Base-by-base conservation (phyloP, 495 filamentous ascomycete species). In the Podospora appendiculata region DNA sequence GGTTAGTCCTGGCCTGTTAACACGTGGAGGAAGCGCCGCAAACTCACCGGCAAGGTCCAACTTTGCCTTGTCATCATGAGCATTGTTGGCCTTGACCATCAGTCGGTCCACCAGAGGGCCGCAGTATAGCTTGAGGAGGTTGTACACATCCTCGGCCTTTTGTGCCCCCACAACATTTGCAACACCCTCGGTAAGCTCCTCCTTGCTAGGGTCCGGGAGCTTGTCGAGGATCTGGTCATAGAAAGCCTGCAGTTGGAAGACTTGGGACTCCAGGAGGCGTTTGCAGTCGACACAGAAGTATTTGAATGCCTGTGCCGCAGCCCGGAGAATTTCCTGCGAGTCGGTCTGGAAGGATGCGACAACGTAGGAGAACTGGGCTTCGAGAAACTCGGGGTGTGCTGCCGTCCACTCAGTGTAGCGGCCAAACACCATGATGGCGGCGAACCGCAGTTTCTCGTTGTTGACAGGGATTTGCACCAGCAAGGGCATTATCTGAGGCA, bases 381-480 rank as follows among this genome's bases (percentile, higher is more conserved):
- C 84, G 12, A 99, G 75, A 45, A 89, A 93, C 43, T 96, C 88
- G 9, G 92, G 89, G 60, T 99, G 93, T 41, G 89, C 80, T 13
- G 94, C 80, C 1, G 93, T 99, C 93, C 93, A 99, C 64, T 96
- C 93, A 0, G 94, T 97, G 65, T 99, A 99, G 41, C 93, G 80
- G 33, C 89, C 94, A 32, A 99, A 79, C 11, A 90, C 89, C 88
- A 99, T 95, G 61, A 96, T 93, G 10, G 91, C 89, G 49, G 95
- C 91, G 71, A 97, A 99, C 32, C 90, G 86, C 2, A 97, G 77
- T 72, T 96, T 97, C 70, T 96, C 89, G 57, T 99, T 94, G 58
- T 97, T 94, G 58, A 89, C 82, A 0, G 94, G 93, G 55, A 99
- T 94, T 67, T 94, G 88, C 4, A 95, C 86, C 53, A 99, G 82